These are phyloP conservation scores for Pichia insulana DNA, from an alignment of 805 yeast species.

Conservation along the genomic window DNA sequence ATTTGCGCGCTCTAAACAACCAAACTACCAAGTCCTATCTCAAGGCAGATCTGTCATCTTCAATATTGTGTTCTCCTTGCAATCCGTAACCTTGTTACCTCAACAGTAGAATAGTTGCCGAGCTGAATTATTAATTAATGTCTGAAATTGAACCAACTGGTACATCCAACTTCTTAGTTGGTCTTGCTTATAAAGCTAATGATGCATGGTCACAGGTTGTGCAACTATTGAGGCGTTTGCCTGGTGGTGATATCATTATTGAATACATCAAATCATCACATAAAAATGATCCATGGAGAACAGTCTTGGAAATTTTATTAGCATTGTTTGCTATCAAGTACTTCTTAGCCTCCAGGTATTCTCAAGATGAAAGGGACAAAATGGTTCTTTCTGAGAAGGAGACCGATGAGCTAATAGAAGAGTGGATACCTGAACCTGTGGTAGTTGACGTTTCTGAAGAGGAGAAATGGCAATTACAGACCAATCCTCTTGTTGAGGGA, in stretches of 20 bases:
- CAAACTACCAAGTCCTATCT: too few relatives aligned
- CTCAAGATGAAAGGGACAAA: conserved; percentile 62
- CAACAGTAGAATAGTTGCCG: too few relatives aligned
- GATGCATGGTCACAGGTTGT: conserved; percentile 21
- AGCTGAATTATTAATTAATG: too few relatives aligned
- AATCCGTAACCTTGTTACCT: background rate
- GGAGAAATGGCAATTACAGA: conserved; percentile 54
- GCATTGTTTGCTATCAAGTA: conserved; percentile 78
- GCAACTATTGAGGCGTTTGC: conserved; percentile 25
- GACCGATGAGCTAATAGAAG: conserved; percentile 73
- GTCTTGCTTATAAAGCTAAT: conserved; percentile 20
- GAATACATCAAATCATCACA: conserved; percentile 79
- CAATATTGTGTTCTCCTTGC: background rate
- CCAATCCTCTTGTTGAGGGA: conserved; percentile 58
- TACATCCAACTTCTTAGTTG: conserved; percentile 21
- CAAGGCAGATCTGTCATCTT: too few relatives aligned
- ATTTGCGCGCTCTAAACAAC: background rate
- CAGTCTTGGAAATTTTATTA: conserved; percentile 68
- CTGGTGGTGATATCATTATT: conserved; percentile 52
- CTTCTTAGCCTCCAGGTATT: conserved; percentile 69
- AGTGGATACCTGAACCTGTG: conserved; percentile 88
- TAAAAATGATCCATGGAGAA: conserved; percentile 88
- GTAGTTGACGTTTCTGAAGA: conserved; percentile 43
- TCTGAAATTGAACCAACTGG: conserved; percentile 3
- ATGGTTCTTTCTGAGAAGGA: conserved; percentile 55